These are phyloP conservation scores for Cryptosporidium bovis DNA, from an alignment of 169 alveolate species.

Conservation along the genomic window DNA sequence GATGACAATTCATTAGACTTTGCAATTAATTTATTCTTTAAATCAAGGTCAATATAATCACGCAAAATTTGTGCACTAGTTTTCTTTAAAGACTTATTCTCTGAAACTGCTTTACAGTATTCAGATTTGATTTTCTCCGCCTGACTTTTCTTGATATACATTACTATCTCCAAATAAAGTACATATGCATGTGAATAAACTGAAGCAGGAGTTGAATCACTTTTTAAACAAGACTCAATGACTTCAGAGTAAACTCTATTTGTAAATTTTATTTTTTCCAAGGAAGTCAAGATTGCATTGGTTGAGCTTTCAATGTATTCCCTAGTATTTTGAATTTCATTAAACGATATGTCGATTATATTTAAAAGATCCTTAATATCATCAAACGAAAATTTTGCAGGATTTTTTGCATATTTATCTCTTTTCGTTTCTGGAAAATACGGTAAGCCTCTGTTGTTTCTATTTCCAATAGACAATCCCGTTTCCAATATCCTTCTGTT, in stretches of 20 bases:
- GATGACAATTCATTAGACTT: conserved; percentile 26
- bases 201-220: conserved; percentile 13
- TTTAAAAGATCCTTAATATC: conserved; percentile 12
- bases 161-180: conserved; percentile 38
- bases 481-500: neutral
- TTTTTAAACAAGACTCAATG: conserved; percentile 1
- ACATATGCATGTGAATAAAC: conserved; percentile 33
- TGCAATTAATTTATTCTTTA: neutral
- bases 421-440: conserved; percentile 17
- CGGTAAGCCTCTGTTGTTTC: conserved; percentile 44
- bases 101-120: neutral
- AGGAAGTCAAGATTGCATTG: conserved; percentile 7
- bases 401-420: neutral
- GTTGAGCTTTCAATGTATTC: conserved; percentile 27
- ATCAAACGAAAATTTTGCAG: conserved; percentile 6
- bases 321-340: conserved; percentile 16
- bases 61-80: neutral
- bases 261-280: conserved; percentile 35
- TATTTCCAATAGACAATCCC: neutral
- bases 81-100: neutral
- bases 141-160: conserved; percentile 8
- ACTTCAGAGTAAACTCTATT: conserved; percentile 40
- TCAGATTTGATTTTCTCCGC: neutral
- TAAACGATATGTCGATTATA: neutral
- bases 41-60: neutral